Evolutionary conservation across 164 flowering plant species (phyloP), one percentile per base, ranked within the genome.

Genomic region (Akebia trifoliata): DNA sequence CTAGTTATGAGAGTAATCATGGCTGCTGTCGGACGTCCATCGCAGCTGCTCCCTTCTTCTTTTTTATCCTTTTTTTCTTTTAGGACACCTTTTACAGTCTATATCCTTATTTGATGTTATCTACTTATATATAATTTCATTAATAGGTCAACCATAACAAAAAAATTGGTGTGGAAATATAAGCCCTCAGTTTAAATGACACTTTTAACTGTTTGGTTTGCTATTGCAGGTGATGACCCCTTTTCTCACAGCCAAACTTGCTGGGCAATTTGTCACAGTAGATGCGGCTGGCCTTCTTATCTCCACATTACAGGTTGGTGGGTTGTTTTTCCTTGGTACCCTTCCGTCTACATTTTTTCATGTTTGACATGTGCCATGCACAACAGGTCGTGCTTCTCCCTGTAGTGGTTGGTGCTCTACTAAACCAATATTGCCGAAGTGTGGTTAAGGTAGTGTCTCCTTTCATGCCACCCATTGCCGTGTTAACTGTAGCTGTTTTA

Each of bases 321-420:
- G 8, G 47, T 36, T 10, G 38, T 17, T 61, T 2, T 26, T 24
- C 21, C 18, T 2, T n/a, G n/a, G n/a, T n/a, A n/a, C n/a, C n/a
- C n/a, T n/a, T n/a, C n/a, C n/a, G n/a, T n/a, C n/a, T n/a, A n/a
- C n/a, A n/a, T n/a, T n/a, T n/a, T n/a, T n/a, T n/a, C n/a, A n/a
- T n/a, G n/a, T n/a, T n/a, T n/a, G n/a, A n/a, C n/a, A n/a, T n/a
- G 15, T 70, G 31, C 21, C 31, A 26, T 47, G 39, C 22, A 36
- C 12, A n/a, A 18, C 77, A 87, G 97, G 91, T 87, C 42, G 97
- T 87, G 53, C 95, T 90, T 72, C 85, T 86, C 54, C 93, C 91
- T 32, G 89, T 90, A 6, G 37, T 90, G 64, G 78, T 69, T 52
- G 97, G 95, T 59, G 93, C 87, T 63, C 74, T 87, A 60, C 69